Evolutionary conservation across 2,329 filamentous ascomycete species (phyloP).

Genomic region (Reticulascus tulasneorum): DNA sequence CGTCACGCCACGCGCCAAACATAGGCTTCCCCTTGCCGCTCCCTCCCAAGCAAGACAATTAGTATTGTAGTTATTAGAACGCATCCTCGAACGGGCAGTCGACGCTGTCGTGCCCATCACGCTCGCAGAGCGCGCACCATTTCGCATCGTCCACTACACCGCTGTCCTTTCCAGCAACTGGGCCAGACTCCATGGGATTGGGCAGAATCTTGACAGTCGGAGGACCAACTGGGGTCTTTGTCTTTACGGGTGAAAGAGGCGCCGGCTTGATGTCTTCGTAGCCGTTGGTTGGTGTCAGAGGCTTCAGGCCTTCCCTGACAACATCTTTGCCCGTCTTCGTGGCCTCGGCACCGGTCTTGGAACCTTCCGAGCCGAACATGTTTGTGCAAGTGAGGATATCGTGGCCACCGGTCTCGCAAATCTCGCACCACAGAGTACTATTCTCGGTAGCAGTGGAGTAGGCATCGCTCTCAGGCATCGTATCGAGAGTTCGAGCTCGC

Average conservation of each 20-base stretch:
- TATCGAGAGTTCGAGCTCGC: slow-evolving; percentile 55
- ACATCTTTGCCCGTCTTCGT: slow-evolving; percentile 29
- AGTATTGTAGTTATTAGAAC: too few relatives aligned
- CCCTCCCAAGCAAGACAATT: too few relatives aligned
- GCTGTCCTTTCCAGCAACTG: slow-evolving; percentile 73
- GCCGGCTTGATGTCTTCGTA: slow-evolving; percentile 47
- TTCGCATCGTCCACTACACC: slow-evolving; percentile 77
- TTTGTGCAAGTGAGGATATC: slow-evolving; percentile 93
- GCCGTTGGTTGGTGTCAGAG: slow-evolving; percentile 14
- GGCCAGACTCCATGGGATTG: slow-evolving; percentile 61
- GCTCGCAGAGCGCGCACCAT: slow-evolving; percentile 96
- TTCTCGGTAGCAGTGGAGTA: slow-evolving; percentile 69
- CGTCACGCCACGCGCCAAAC: too few relatives aligned
- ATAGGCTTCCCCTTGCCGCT: too few relatives aligned
- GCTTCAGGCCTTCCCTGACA: slow-evolving; percentile 33
- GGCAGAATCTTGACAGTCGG: slow-evolving; percentile 48
- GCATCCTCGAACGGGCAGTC: slow-evolving; percentile 90
- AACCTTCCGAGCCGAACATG: slow-evolving; percentile 62
- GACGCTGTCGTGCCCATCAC: slow-evolving; percentile 93
- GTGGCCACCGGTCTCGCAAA: slow-evolving; percentile 87
- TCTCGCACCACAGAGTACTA: slow-evolving; percentile 84
- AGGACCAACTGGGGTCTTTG: slow-evolving; percentile 36
- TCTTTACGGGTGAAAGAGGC: slow-evolving; percentile 49
- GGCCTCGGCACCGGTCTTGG: slow-evolving; percentile 26
- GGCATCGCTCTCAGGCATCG: slow-evolving; percentile 67